Percentiles rank a stretch among this genome's conserved stretches.
Evolutionary conservation across 164 flowering plant species (phyloP).

Genomic region (Annona squamosa): DNA sequence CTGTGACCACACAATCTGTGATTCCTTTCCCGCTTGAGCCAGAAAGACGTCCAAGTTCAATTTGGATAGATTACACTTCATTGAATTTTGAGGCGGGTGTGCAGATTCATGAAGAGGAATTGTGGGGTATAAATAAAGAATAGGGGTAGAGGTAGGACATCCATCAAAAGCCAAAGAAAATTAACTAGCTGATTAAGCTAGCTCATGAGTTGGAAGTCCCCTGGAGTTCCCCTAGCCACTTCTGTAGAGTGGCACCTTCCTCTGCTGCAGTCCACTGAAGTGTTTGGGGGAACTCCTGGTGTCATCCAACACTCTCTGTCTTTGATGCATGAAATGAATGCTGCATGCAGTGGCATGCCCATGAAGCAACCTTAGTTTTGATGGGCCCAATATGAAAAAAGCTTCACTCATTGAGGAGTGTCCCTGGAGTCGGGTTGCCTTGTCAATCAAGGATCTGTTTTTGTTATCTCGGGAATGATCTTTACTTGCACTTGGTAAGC

Average conservation of each 20-base stretch:
- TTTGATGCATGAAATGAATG: no score
- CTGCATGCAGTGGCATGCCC: no score
- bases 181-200: no score
- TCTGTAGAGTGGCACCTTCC: background rate
- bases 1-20: background rate
- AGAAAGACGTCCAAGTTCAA: conserved; percentile 1
- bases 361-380: no score
- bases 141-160: background rate
- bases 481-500: no score
- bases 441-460: no score
- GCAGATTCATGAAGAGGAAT: background rate
- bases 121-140: background rate
- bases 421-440: no score
- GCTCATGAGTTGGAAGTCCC: background rate
- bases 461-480: no score
- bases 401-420: no score
- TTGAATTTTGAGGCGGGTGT: background rate
- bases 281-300: conserved; percentile 4
- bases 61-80: background rate
- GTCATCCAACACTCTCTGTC: background rate
- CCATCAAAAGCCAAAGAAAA: background rate
- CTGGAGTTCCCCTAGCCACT: conserved; percentile 4
- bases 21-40: conserved; percentile 1
- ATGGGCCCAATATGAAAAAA: no score
- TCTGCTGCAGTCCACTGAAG: background rate